These are phyloP conservation scores for Poterioochromonas sp. DNA, from an alignment of 352 stramenopile species.

Conservation along the genomic window DNA sequence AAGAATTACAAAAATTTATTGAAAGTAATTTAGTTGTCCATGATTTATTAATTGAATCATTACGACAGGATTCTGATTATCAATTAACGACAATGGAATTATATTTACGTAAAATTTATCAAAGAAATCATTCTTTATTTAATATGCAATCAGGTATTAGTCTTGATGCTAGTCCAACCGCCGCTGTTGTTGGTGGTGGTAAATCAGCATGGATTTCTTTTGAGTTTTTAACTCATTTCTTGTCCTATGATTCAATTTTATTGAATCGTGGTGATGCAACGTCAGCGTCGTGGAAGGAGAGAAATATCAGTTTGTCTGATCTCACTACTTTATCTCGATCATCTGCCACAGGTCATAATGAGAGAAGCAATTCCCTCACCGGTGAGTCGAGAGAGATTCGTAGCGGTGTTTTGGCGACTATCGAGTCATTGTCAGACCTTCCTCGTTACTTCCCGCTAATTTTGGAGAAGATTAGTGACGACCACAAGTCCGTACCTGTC, in stretches of 20 bases:
- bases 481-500: constrained; percentile 49
- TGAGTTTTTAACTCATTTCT: constrained; percentile 31
- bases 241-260: not conserved
- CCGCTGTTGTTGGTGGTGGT: not conserved
- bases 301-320: not conserved
- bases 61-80: constrained; percentile 50
- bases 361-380: not conserved
- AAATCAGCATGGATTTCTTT: constrained; percentile 6
- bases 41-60: constrained; percentile 57
- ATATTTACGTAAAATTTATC: constrained; percentile 65
- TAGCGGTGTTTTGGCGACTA: not conserved
- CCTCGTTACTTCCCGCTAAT: constrained; percentile 46
- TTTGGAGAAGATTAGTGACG: constrained; percentile 54
- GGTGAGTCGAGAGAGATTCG: constrained; percentile 7
- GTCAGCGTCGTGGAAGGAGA: not conserved
- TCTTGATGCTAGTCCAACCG: too few species aligned
- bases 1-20: constrained; percentile 47
- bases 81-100: constrained; percentile 61
- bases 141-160: not conserved
- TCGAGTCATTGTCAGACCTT: not conserved
- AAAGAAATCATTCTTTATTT: constrained; percentile 43
- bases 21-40: constrained; percentile 55
- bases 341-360: not conserved
- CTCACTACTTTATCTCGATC: not conserved
- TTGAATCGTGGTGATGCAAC: not conserved